A percentile compares a stretch with the other conserved stretches of the same genome.
These are phyloP conservation scores for Fomitopsis pinicola DNA, from an alignment of 1,284 basidiomycete species.

Conservation along the genomic window DNA sequence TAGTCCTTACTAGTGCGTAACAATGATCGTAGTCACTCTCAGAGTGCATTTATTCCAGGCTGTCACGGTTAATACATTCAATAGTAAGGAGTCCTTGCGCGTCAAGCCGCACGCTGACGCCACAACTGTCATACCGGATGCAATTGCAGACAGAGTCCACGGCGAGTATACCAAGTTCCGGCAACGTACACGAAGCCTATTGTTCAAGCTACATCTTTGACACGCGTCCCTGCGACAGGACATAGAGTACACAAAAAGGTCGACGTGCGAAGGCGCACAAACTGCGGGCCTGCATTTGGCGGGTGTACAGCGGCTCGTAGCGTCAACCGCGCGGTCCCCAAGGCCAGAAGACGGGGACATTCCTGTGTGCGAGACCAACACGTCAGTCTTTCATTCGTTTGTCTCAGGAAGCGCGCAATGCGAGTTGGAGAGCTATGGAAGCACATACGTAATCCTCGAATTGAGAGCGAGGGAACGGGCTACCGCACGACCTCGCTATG, in stretches of 20 bases:
- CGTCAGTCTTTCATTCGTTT: slow-evolving; percentile 1
- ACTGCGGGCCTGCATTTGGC: not conserved
- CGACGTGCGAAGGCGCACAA: not conserved
- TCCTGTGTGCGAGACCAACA: slow-evolving; percentile 14
- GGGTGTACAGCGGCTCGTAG: not conserved
- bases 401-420: not conserved
- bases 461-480: slow-evolving; percentile 2
- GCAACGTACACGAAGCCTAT: not conserved
- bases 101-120: not conserved
- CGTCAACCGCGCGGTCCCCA: slow-evolving; percentile 17
- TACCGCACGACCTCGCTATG: not conserved
- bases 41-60: no score
- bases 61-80: not conserved
- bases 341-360: slow-evolving; percentile 38
- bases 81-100: no score
- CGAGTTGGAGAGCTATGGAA: not conserved
- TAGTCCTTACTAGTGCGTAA: no score
- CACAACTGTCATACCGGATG: not conserved
- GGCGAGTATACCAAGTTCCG: not conserved
- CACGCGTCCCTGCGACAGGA: not conserved
- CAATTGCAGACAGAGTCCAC: not conserved
- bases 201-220: not conserved
- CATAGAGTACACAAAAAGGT: not conserved
- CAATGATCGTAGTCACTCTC: no score
- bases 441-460: slow-evolving; percentile 1